Conservation (phyloP, 2,329 filamentous ascomycete species). For the Waltergamsia citrina region DNA sequence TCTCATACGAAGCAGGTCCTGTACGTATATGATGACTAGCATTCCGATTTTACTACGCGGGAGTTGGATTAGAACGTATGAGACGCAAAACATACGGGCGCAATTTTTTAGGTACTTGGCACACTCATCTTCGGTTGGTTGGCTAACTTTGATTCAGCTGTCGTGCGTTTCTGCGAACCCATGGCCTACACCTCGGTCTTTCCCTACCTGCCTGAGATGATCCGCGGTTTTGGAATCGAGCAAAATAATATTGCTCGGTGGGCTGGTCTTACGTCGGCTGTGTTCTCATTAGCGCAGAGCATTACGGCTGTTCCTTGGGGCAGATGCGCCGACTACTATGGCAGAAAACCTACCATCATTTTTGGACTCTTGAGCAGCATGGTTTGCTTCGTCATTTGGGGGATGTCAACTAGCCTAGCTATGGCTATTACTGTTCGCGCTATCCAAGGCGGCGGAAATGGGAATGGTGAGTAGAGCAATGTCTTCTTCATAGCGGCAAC, state of each 20-base stretch:
- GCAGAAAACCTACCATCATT: conserved; percentile 76
- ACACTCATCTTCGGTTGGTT: conserved; percentile 8
- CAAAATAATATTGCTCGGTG: conserved; percentile 68
- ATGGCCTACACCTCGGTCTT: conserved; percentile 63
- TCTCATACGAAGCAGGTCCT: conserved; percentile 12
- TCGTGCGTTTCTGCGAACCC: conserved; percentile 72
- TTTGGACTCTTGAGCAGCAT: conserved; percentile 68
- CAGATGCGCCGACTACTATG: conserved; percentile 65
- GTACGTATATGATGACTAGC: too few relatives aligned
- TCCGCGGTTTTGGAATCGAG: conserved; percentile 65
- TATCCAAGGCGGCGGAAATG: conserved; percentile 76
- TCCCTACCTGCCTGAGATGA: conserved; percentile 71
- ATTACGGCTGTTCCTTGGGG: conserved; percentile 68
- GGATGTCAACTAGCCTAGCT: conserved; percentile 66
- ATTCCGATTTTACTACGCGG: too few relatives aligned
- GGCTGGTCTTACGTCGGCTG: conserved; percentile 65
- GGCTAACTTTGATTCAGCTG: conserved; percentile 35
- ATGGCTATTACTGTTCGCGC: conserved; percentile 75
- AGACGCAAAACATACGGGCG: too few relatives aligned
- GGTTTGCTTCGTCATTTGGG: conserved; percentile 72
- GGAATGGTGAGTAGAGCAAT: conserved; percentile 50
- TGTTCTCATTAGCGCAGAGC: conserved; percentile 65
- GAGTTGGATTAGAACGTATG: too few relatives aligned
- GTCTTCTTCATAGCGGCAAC: not conserved
- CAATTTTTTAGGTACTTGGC: too few relatives aligned